Percentiles rank a stretch among this genome's conserved stretches.
Conservation (phyloP, 2,329 filamentous ascomycete species). For the Rhexocercosporidium sp. region DNA sequence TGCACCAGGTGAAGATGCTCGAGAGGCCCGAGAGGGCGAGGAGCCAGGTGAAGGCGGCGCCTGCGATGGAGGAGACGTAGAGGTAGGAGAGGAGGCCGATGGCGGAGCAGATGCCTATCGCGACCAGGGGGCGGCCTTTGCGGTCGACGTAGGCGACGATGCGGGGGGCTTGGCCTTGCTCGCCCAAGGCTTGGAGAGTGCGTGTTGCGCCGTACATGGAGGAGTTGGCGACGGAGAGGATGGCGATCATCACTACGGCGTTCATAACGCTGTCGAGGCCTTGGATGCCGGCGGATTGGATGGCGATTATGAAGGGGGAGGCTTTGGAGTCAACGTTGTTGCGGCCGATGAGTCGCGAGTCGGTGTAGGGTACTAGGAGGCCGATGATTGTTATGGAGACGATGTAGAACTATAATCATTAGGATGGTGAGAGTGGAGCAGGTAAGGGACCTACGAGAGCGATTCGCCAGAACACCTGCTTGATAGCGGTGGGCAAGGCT, state of each 20-base stretch:
- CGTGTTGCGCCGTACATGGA: conserved; percentile 90
- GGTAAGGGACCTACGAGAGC: conserved; percentile 59
- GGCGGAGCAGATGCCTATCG: conserved; percentile 68
- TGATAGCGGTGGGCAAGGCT: conserved; percentile 83
- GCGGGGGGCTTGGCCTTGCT: conserved; percentile 81
- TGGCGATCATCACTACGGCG: conserved; percentile 86
- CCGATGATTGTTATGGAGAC: conserved; percentile 82
- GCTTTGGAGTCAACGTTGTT: conserved; percentile 70
- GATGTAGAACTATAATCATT: conserved; percentile 70
- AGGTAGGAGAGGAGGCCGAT: conserved; percentile 81
- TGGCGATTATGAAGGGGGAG: conserved; percentile 94
- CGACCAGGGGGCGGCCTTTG: conserved; percentile 76
- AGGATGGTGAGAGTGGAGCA: conserved; percentile 52
- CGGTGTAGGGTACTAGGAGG: conserved; percentile 77
- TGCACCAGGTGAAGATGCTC: conserved; percentile 78
- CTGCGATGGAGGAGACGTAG: conserved; percentile 60
- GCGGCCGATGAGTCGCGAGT: conserved; percentile 64
- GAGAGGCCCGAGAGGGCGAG: conserved; percentile 75
- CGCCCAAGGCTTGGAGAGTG: conserved; percentile 86
- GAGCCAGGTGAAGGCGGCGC: conserved; percentile 78
- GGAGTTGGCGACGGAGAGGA: conserved; percentile 90
- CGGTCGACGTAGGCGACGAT: conserved; percentile 83
- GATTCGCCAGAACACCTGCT: conserved; percentile 98
- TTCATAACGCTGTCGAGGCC: conserved; percentile 91
- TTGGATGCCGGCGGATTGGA: conserved; percentile 79